Evolutionary conservation across 2,329 filamentous ascomycete genomes (phyloP), one percentile per base, ranked within the genome.

Genomic region (Colletotrichum sp.): DNA sequence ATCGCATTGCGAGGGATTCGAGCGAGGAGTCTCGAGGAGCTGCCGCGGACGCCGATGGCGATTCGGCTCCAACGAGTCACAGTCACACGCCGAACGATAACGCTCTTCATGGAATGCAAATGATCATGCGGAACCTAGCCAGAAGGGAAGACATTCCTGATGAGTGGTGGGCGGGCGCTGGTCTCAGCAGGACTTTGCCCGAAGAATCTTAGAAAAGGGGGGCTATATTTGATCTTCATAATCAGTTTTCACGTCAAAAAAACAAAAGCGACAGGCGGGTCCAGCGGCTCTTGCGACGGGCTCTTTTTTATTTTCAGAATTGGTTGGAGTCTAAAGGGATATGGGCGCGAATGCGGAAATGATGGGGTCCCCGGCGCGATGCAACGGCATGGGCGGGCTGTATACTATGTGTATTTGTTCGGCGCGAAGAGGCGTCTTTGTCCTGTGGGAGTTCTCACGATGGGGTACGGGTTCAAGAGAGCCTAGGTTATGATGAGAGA

Each of bases 111-210:
- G 91, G 93, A 62, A 93, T 96, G 90, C 93, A 95, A 79, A 89
- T 89, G 67, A 93, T 98, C 63, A 89, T 97, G 44, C 92, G 93
- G 79, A 90, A 92, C 59, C 88, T 98, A 71, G 92, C 93, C 39
- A 89, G 91, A 22, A 88, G 94, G 28, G 91, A 95, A 81, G 94
- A 96, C 79, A 93, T 97, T 70, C 94, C 95, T 0, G 95, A 97
- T 77, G 93, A 95, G 78, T 96, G 94, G 92, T 98, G 95, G 95
- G 91, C 91, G 75, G 90, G 91, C 80, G 93, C 90, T 75, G 93
- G 93, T 57, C 88, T 95, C 78, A 92, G 89, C 80, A 90, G 92
- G 77, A 93, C 88, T 16, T 84, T 92, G 71, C 84, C 86, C 22
- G 85, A 83, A 44, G 86, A 87, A 69, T 84, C 84, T 15, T 81